Conservation (phyloP, 441 rosid genomes). For the Cnidoscolus chayamansa region DNA sequence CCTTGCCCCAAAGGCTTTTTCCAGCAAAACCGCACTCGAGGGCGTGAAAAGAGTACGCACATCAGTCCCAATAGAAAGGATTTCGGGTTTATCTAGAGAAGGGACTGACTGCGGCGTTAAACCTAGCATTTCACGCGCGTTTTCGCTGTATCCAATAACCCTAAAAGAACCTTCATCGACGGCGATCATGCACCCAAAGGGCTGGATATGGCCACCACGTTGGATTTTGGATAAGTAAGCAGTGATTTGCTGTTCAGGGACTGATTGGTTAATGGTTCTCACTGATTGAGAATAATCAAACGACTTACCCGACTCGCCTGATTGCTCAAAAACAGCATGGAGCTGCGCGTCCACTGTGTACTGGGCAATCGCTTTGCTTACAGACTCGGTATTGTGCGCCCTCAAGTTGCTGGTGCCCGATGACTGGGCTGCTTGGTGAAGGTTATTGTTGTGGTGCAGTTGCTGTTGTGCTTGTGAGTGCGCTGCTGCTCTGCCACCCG, state of each 20-base stretch:
- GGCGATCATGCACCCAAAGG: slow-evolving; percentile 83
- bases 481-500: slow-evolving; percentile 31
- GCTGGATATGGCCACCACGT: slow-evolving; percentile 84
- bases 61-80: slow-evolving; percentile 64
- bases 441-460: slow-evolving; percentile 22
- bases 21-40: slow-evolving; percentile 57
- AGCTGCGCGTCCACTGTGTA: slow-evolving; percentile 95
- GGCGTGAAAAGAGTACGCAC: slow-evolving; percentile 61
- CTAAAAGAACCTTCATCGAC: slow-evolving; percentile 64
- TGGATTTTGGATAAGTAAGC: slow-evolving; percentile 79
- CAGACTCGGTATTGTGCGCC: slow-evolving; percentile 37
- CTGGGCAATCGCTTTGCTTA: slow-evolving; percentile 88
- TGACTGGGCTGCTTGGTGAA: slow-evolving; percentile 37
- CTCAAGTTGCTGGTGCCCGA: slow-evolving; percentile 47
- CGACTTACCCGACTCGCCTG: slow-evolving; percentile 85
- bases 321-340: slow-evolving; percentile 86
- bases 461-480: slow-evolving; percentile 15
- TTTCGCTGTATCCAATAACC: slow-evolving; percentile 71
- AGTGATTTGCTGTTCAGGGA: slow-evolving; percentile 78
- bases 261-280: slow-evolving; percentile 54
- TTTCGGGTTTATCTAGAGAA: slow-evolving; percentile 62
- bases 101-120: slow-evolving; percentile 77
- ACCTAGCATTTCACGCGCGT: slow-evolving; percentile 83
- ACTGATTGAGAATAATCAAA: slow-evolving; percentile 84
- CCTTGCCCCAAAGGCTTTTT: slow-evolving; percentile 76